Evolutionary conservation across 257 asterid species (phyloP).

Genomic region (Capsicum baccatum): DNA sequence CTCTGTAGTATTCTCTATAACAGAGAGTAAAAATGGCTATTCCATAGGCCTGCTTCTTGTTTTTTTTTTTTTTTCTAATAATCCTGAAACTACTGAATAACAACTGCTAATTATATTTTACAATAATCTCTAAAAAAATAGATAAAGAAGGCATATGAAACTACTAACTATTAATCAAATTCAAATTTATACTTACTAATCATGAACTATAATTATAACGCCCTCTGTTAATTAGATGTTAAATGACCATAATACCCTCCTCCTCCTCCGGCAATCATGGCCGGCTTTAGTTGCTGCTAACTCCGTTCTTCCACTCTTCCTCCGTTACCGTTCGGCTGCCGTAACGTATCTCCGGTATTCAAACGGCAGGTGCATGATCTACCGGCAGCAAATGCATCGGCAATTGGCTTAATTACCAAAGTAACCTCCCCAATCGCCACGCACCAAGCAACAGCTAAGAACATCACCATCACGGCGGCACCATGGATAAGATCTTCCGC

Average conservation of each 20-base stretch:
- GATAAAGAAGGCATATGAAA: background rate
- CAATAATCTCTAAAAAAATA: background rate
- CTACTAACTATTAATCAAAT: background rate
- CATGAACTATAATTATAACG: background rate
- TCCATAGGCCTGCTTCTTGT: no score
- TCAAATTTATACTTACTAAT: background rate
- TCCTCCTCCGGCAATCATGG: conserved; percentile 14
- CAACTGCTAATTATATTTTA: background rate
- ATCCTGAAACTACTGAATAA: background rate
- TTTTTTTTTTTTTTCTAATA: background rate
- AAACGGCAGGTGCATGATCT: conserved; percentile 25
- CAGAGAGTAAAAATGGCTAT: background rate
- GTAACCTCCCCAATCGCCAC: conserved; percentile 57
- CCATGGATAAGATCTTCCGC: conserved; percentile 51
- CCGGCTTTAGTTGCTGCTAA: conserved; percentile 25
- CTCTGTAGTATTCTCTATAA: background rate
- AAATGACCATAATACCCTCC: conserved; percentile 26
- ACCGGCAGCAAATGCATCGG: conserved; percentile 58
- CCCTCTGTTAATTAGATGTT: background rate
- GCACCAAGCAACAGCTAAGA: conserved; percentile 48
- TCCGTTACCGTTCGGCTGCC: conserved; percentile 26
- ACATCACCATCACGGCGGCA: conserved; percentile 48
- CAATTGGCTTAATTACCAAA: conserved; percentile 70
- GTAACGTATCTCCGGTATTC: background rate
- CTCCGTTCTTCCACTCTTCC: background rate